A percentile compares a stretch with the other conserved stretches of the same genome.
Evolutionary conservation across 257 asterid species (phyloP).

Genomic region (Solanum medicagineum): DNA sequence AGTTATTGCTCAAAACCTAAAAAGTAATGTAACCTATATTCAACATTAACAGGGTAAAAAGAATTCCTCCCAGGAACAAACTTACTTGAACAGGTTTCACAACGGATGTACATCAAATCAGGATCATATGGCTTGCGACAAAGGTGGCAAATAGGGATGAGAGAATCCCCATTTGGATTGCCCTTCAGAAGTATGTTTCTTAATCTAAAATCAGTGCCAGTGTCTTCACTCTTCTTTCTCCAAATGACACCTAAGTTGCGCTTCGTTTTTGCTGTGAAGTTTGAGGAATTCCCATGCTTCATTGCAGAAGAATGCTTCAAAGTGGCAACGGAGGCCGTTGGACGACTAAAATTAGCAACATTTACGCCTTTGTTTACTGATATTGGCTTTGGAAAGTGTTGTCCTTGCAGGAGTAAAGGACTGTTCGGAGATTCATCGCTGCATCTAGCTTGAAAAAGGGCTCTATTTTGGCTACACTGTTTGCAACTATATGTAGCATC

Average conservation of each 20-base stretch:
- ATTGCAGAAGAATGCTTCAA: slow-evolving; percentile 14
- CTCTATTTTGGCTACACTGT: slow-evolving; percentile 32
- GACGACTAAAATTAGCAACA: slow-evolving; percentile 8
- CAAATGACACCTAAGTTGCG: slow-evolving; percentile 61
- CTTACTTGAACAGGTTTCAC: slow-evolving; percentile 66
- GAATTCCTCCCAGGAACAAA: not conserved
- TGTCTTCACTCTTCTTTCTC: slow-evolving; percentile 39
- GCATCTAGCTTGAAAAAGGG: slow-evolving; percentile 13
- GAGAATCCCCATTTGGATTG: slow-evolving; percentile 4
- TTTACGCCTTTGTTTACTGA: slow-evolving; percentile 18
- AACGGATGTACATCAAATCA: slow-evolving; percentile 55
- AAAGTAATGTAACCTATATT: not conserved
- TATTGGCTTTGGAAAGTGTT: slow-evolving; percentile 14
- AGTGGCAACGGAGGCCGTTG: slow-evolving; percentile 22
- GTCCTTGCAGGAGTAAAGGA: slow-evolving; percentile 46
- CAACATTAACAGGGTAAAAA: not conserved
- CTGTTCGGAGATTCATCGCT: slow-evolving; percentile 40
- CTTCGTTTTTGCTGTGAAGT: slow-evolving; percentile 23
- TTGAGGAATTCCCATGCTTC: slow-evolving; percentile 24
- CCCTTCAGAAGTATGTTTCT: slow-evolving; percentile 50
- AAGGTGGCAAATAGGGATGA: slow-evolving; percentile 36
- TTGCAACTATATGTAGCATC: slow-evolving; percentile 36
- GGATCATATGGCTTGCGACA: slow-evolving; percentile 42
- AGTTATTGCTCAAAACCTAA: not conserved
- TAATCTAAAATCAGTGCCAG: slow-evolving; percentile 42